A percentile compares a stretch with the other conserved stretches of the same genome.
Evolutionary conservation across 345 rosid genomes (phyloP).

Genomic region (Heritiera fomes): DNA sequence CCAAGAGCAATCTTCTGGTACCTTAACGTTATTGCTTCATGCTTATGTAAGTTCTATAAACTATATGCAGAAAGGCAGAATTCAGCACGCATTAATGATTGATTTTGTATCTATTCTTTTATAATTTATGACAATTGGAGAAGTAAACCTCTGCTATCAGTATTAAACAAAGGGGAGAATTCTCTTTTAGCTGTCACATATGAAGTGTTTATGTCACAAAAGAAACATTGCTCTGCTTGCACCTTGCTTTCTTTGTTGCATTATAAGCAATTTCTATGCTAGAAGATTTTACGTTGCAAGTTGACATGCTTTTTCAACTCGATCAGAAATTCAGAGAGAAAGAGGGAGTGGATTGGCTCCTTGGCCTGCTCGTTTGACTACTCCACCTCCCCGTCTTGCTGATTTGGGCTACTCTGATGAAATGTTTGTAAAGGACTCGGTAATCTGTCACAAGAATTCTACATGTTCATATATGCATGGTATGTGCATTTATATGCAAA

Average conservation of each 20-base stretch:
- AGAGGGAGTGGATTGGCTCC: slow-evolving; percentile 94
- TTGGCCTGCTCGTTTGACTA: slow-evolving; percentile 94
- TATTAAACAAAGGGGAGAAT: not conserved
- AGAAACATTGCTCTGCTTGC: not conserved
- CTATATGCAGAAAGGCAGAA: not conserved
- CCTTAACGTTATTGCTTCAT: not conserved
- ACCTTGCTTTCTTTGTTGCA: not conserved
- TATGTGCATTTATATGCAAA: not conserved
- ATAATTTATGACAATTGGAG: not conserved
- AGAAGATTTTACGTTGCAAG: not conserved
- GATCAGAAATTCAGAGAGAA: slow-evolving; percentile 63
- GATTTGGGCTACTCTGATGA: slow-evolving; percentile 83
- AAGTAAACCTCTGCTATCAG: not conserved
- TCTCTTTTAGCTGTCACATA: not conserved
- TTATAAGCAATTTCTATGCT: slow-evolving; percentile 9
- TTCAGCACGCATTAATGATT: not conserved
- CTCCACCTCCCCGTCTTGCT: slow-evolving; percentile 85
- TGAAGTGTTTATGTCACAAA: not conserved
- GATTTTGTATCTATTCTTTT: not conserved
- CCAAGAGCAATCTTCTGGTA: not conserved
- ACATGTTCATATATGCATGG: slow-evolving; percentile 3
- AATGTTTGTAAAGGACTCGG: slow-evolving; percentile 85
- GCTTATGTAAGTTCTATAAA: not conserved
- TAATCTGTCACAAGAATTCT: slow-evolving; percentile 28
- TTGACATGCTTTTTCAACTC: slow-evolving; percentile 15